These are phyloP conservation scores for Candida sonorensis DNA, from an alignment of 805 yeast genomes.

Conservation along the genomic window DNA sequence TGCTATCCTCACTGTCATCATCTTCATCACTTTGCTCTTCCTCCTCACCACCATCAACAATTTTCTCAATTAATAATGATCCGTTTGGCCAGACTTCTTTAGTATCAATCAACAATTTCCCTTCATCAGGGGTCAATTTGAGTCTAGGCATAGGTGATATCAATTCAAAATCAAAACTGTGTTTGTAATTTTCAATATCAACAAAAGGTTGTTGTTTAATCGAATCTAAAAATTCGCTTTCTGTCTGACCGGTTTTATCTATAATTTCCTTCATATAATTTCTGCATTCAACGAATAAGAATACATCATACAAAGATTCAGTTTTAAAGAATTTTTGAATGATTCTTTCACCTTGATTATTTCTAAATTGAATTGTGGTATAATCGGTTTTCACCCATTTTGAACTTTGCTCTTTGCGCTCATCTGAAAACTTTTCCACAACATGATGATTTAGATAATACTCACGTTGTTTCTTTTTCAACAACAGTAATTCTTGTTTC, in stretches of 20 bases:
- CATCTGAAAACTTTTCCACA: no score
- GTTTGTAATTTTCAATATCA: constrained; percentile 10
- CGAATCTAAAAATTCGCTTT: constrained; percentile 10
- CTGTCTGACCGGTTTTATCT: constrained; percentile 5
- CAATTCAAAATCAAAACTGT: constrained; percentile 26
- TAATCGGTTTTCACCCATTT: constrained; percentile 24
- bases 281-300: constrained; percentile 41
- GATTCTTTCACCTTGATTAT: constrained; percentile 45
- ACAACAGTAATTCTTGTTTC: constrained; percentile 8
- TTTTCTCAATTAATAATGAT: constrained; percentile 25
- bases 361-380: constrained; percentile 44
- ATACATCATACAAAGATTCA: constrained; percentile 39
- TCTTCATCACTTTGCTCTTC: no score
- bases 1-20: no score
- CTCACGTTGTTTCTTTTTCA: constrained; percentile 13
- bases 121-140: constrained; percentile 19
- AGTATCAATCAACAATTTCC: constrained; percentile 15
- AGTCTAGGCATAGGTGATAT: constrained; percentile 31
- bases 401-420: no score
- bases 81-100: constrained; percentile 33
- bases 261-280: constrained; percentile 15
- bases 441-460: constrained; percentile 16
- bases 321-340: constrained; percentile 36
- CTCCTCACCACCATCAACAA: constrained; percentile 12
- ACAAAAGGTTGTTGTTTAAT: constrained; percentile 9